phyloP scores from a whole-genome alignment of 164 flowering plant species.

The Stephania cephalantha region DNA sequence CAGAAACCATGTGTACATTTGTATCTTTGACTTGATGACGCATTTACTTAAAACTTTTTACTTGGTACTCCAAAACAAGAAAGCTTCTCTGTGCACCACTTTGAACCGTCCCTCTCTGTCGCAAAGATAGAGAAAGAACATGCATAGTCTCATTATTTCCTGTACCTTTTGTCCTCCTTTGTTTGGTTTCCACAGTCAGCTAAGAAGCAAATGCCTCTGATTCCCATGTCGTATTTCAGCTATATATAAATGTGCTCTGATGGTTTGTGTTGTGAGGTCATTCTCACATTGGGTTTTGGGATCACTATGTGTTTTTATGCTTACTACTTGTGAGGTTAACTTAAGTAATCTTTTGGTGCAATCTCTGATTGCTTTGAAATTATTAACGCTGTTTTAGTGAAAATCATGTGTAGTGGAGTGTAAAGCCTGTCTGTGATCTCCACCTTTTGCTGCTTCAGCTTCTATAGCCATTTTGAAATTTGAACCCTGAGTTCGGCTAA shows the following conservation, averaged over 20 bases:
- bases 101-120: background rate
- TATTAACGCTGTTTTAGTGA: background rate
- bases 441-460: background rate
- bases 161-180: background rate
- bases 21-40: background rate
- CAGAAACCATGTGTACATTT: slow-evolving; percentile 3
- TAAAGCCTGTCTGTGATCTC: background rate
- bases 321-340: background rate
- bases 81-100: background rate
- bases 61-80: slow-evolving; percentile 1
- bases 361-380: background rate
- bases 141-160: background rate
- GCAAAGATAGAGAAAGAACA: background rate
- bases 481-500: background rate
- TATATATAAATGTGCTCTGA: background rate
- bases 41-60: background rate
- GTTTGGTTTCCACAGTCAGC: background rate
- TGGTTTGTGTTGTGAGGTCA: background rate
- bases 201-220: background rate
- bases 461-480: background rate
- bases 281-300: slow-evolving; percentile 2
- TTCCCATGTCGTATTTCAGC: background rate
- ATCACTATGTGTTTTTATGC: background rate
- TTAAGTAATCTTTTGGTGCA: background rate
- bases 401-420: background rate